Conservation (phyloP, 345 rosid genomes). For the Brassica napus region Da-Ae NC_063445.1:2194501-2195000, state of each 20-base stretch:
- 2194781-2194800: constrained; percentile 95
- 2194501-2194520: not conserved
- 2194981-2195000: not conserved
- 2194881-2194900: constrained; percentile 82
- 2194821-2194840: not conserved
- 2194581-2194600: constrained; percentile 93
- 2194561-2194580: constrained; percentile 76
- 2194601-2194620: constrained; percentile 75
- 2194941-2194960: constrained; percentile 96
- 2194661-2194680: not conserved
- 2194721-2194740: constrained; percentile 87
- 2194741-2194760: constrained; percentile 90
- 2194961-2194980: constrained; percentile 1
- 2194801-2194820: constrained; percentile 28
- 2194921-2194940: constrained; percentile 97
- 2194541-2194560: constrained; percentile 43
- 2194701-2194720: constrained; percentile 52
- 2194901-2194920: constrained; percentile 92
- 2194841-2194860: not conserved
- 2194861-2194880: constrained; percentile 13
- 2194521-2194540: too few species aligned
- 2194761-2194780: constrained; percentile 89
- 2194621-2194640: not conserved
- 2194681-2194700: not conserved
- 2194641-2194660: not conserved